These are phyloP conservation scores for Sphaceloma murrayae DNA, from an alignment of 2,329 filamentous ascomycete genomes.

Conservation along the genomic window DNA sequence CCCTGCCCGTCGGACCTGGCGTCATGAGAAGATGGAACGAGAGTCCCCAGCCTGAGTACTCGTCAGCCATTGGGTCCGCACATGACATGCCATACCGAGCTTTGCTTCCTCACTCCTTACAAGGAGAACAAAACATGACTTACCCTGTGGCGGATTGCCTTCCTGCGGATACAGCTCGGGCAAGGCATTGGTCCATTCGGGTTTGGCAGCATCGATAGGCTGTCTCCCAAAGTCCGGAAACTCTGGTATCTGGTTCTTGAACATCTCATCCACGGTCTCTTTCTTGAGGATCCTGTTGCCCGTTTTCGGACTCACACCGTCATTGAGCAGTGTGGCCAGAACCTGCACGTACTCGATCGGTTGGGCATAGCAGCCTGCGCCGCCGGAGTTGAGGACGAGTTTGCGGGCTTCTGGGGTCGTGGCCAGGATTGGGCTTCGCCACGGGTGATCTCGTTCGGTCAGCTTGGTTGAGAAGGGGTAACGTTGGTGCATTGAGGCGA, in stretches of 20 bases:
- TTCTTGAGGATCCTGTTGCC: conserved; percentile 45
- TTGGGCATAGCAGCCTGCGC: conserved; percentile 50
- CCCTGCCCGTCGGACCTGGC: conserved; percentile 29
- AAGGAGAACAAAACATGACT: neutral
- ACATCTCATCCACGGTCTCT: conserved; percentile 54
- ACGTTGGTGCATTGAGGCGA: conserved; percentile 50
- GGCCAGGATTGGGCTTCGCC: conserved; percentile 39
- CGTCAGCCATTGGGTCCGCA: too few relatives aligned
- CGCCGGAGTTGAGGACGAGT: conserved; percentile 48
- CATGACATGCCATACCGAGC: too few relatives aligned
- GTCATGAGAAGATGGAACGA: conserved; percentile 29
- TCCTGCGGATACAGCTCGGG: conserved; percentile 42
- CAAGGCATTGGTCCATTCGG: conserved; percentile 26
- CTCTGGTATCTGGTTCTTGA: conserved; percentile 44
- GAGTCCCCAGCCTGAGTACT: conserved; percentile 43
- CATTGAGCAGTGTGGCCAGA: conserved; percentile 54
- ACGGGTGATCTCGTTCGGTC: conserved; percentile 42
- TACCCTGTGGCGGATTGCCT: conserved; percentile 48
- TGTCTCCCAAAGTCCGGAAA: conserved; percentile 29
- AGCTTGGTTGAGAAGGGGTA: conserved; percentile 32
- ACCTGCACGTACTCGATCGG: conserved; percentile 52
- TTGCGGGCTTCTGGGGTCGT: conserved; percentile 37
- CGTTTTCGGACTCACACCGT: conserved; percentile 51
- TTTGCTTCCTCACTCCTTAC: too few relatives aligned
- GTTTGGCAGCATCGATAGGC: conserved; percentile 27